A percentile compares a stretch with the other conserved stretches of the same genome.
These are phyloP conservation scores for Knoxia roxburghii DNA, from an alignment of 257 asterid genomes.

Conservation along the genomic window DNA sequence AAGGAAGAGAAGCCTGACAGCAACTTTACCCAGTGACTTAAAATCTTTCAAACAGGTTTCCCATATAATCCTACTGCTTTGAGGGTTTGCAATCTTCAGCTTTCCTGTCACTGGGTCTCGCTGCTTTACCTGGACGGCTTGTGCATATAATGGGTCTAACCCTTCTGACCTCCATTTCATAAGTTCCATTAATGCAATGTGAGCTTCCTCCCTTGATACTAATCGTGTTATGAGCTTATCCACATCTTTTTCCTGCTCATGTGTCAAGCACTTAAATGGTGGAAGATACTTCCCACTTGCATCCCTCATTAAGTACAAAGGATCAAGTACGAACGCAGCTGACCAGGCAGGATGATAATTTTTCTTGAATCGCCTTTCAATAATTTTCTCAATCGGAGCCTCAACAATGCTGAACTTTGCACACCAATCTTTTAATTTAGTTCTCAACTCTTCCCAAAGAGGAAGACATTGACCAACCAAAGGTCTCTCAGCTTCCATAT, in stretches of 20 bases:
- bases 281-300: slow-evolving; percentile 79
- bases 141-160: slow-evolving; percentile 77
- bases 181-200: slow-evolving; percentile 67
- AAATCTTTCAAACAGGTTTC: slow-evolving; percentile 75
- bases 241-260: slow-evolving; percentile 75
- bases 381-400: slow-evolving; percentile 53
- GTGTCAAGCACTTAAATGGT: slow-evolving; percentile 67
- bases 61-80: slow-evolving; percentile 85
- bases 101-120: slow-evolving; percentile 67
- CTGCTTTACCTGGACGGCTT: slow-evolving; percentile 79
- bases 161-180: slow-evolving; percentile 92
- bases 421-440: slow-evolving; percentile 66
- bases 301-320: slow-evolving; percentile 57
- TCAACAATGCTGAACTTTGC: slow-evolving; percentile 39
- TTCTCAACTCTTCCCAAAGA: slow-evolving; percentile 69
- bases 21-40: slow-evolving; percentile 55
- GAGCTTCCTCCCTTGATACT: slow-evolving; percentile 69
- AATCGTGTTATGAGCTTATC: slow-evolving; percentile 58
- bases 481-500: slow-evolving; percentile 69
- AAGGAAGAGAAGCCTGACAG: slow-evolving; percentile 81
- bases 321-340: slow-evolving; percentile 84
- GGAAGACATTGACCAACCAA: slow-evolving; percentile 77
- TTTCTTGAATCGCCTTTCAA: slow-evolving; percentile 49
- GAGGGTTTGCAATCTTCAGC: slow-evolving; percentile 78
- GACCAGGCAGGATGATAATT: slow-evolving; percentile 88